These are phyloP conservation scores for Syncephalis plumigaleata DNA, from an alignment of 371 early-diverging fungal species.

Conservation along the genomic window DNA sequence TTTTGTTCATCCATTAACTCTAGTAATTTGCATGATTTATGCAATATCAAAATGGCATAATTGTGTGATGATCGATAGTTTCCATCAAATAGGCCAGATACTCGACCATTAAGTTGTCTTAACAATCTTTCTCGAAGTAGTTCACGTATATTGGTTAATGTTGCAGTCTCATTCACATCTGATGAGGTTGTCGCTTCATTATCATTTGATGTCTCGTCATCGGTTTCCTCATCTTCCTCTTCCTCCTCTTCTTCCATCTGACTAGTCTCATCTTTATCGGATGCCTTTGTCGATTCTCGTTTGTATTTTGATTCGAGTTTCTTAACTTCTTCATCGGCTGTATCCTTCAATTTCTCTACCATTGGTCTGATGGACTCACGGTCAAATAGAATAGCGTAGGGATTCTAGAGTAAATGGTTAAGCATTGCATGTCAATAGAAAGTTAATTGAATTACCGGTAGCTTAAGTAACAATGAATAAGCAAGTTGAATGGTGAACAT, in stretches of 20 bases:
- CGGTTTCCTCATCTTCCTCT: neutral
- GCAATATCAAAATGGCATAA: too few relatives aligned
- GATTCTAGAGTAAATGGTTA: neutral
- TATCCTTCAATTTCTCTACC: constrained; percentile 2
- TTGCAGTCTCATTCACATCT: constrained; percentile 7
- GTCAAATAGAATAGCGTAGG: constrained; percentile 10
- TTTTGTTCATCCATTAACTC: neutral
- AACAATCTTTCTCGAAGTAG: neutral
- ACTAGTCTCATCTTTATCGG: constrained; percentile 3
- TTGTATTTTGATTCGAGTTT: too few relatives aligned
- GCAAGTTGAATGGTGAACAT: neutral
- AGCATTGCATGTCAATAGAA: neutral
- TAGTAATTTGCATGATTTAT: too few relatives aligned
- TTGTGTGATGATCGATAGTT: too few relatives aligned
- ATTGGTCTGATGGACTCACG: constrained; percentile 3
- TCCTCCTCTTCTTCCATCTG: constrained; percentile 5
- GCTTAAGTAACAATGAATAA: neutral
- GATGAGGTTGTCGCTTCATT: constrained; percentile 2
- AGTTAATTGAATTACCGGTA: neutral
- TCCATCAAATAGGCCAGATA: too few relatives aligned
- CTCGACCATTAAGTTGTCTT: too few relatives aligned
- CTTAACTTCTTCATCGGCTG: too few relatives aligned
- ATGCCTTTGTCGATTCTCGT: too few relatives aligned
- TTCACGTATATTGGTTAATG: too few relatives aligned
- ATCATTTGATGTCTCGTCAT: constrained; percentile 1